Base-by-base conservation (phyloP, 2,329 filamentous ascomycete genomes). In the Macrophomina phaseolina region DNA sequence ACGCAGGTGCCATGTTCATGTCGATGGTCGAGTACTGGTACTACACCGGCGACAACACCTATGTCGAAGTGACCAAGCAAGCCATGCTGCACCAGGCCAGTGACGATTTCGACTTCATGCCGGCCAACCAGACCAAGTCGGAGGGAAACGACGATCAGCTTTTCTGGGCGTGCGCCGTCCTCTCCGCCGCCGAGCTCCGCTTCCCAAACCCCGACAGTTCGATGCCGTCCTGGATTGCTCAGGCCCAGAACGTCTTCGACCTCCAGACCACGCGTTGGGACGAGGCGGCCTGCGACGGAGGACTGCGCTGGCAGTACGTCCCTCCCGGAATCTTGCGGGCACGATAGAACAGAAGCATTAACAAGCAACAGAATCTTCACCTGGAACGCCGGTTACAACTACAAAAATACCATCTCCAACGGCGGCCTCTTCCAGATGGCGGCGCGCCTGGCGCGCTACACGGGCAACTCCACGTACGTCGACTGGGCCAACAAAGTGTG, bases 21-120 rank as follows among this genome's bases (percentile, higher is more conserved):
- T 51, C 30, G 8, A 81, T 95, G 69, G 83, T 96, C 62, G 91
- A 95, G 73, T 95, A 95, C 76, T 95, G 91, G 91, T 91, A 89
- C 75, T 92, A 92, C 75, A 94, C 91, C 0, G 89, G 89, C 28
- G 91, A 94, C 74, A 80, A 84, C 4, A 84, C 84, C 45, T 95
- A 91, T 80, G 93, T 93, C 74, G 81, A 88, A 12, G 80, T 91
- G 48, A 86, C 87, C 18, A 85, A 83, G 45, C 83, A 91, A 69
- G 76, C 74, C 30, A 62, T 77, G 40, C 69, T 75, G 18, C 70
- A 72, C 68, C 75, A 78, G 49, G 73, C 77, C 48, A 75, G 75
- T 40, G 71, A 73, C 28, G 67, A 73, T 5, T 51, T 38, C 14
- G 40, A 68, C 62, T 61, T 53, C 65, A 77, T 76, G 73, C 76